Conservation (phyloP, 345 rosid genomes). For the Crucihimalaya himalaica region DNA sequence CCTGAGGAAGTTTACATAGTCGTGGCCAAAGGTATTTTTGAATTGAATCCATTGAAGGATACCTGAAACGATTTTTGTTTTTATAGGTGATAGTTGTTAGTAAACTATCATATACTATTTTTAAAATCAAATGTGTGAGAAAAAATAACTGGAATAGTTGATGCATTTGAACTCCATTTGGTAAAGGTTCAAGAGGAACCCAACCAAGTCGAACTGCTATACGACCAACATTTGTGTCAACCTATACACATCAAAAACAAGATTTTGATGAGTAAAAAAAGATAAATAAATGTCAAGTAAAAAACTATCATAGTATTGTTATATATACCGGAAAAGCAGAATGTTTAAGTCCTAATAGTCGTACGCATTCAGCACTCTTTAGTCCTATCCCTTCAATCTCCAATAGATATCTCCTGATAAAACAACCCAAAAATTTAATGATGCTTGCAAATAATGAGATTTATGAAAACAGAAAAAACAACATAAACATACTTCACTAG, state of each 20-base stretch:
- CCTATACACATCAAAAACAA: constrained; percentile 42
- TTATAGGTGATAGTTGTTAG: background rate
- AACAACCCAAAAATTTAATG: background rate
- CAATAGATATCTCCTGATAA: constrained; percentile 56
- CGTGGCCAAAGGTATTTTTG: constrained; percentile 76
- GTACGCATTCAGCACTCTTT: constrained; percentile 75
- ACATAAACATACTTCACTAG: constrained; percentile 51
- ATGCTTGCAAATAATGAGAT: background rate
- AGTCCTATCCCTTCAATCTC: constrained; percentile 56
- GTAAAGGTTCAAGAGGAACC: constrained; percentile 71
- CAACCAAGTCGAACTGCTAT: constrained; percentile 76
- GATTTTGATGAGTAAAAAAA: background rate
- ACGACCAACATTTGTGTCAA: constrained; percentile 74
- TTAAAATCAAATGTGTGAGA: background rate
- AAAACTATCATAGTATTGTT: background rate
- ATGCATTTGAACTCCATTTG: constrained; percentile 59
- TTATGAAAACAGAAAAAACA: background rate
- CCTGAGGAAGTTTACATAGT: constrained; percentile 50
- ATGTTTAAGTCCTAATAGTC: constrained; percentile 58
- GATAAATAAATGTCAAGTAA: background rate
- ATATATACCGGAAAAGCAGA: constrained; percentile 72
- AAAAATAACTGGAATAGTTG: constrained; percentile 52
- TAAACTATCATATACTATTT: background rate
- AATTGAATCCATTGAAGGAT: constrained; percentile 62
- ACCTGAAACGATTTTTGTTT: constrained; percentile 38